Evolutionary conservation across 768 basidiomycete genomes (phyloP).

Genomic region (Mycena epipterygia): DNA sequence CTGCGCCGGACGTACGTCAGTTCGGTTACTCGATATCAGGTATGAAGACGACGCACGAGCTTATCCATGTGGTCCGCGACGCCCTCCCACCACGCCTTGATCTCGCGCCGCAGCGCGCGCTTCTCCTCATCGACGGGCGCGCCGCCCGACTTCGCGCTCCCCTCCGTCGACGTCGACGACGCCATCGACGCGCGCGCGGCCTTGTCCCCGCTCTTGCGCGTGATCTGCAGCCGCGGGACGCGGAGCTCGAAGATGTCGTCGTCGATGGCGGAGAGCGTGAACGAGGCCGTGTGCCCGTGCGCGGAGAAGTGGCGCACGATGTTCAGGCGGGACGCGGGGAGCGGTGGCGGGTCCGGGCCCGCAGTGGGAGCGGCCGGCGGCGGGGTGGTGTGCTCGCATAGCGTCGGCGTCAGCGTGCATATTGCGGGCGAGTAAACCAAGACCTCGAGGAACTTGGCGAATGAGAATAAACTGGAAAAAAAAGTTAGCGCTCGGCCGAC

Average conservation of each 20-base stretch:
- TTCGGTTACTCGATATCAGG: background rate
- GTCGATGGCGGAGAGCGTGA: constrained; percentile 60
- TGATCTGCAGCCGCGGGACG: constrained; percentile 72
- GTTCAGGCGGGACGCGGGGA: constrained; percentile 52
- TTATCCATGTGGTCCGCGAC: constrained; percentile 72
- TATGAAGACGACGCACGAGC: constrained; percentile 57
- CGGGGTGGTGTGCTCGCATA: constrained; percentile 64
- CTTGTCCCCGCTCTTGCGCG: constrained; percentile 42
- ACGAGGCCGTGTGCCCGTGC: constrained; percentile 50
- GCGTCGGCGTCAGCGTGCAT: constrained; percentile 47
- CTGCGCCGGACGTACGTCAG: constrained; percentile 41
- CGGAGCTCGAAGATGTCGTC: constrained; percentile 75
- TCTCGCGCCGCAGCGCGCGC: constrained; percentile 67
- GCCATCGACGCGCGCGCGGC: background rate
- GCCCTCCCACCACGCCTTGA: constrained; percentile 76
- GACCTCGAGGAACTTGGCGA: constrained; percentile 70
- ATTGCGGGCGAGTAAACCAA: constrained; percentile 61
- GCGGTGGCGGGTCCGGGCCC: constrained; percentile 30
- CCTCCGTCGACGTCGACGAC: constrained; percentile 26
- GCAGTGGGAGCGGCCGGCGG: background rate
- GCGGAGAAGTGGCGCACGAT: constrained; percentile 58
- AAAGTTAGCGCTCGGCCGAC: background rate
- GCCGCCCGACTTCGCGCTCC: too few species aligned
- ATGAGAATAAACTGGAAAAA: constrained; percentile 58
- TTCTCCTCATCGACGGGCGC: too few species aligned